A percentile compares a stretch with the other conserved stretches of the same genome.
Evolutionary conservation across 306 rosid species (phyloP).

Genomic region (Luffa aegyptiaca): DNA sequence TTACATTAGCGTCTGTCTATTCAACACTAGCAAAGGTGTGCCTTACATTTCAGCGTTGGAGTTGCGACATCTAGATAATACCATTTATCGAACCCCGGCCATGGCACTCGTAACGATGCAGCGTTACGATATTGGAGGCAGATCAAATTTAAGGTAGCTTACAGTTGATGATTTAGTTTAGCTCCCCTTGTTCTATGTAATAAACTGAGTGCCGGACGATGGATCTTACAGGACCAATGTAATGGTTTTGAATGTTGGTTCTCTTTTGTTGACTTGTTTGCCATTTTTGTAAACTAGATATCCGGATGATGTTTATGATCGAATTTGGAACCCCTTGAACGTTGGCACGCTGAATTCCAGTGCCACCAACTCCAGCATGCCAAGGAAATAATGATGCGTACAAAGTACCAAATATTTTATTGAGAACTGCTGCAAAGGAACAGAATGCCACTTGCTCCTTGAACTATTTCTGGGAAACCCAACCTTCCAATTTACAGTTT

Average conservation of each 20-base stretch:
- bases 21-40: constrained; percentile 21
- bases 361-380: constrained; percentile 9
- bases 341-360: not conserved
- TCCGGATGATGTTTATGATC: constrained; percentile 13
- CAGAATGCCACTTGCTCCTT: constrained; percentile 7
- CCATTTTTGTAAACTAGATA: not conserved
- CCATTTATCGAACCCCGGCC: not conserved
- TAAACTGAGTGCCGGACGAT: not conserved
- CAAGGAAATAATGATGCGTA: constrained; percentile 4
- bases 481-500: not conserved
- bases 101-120: not conserved
- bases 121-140: constrained; percentile 17
- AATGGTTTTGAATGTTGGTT: not conserved
- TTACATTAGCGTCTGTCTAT: constrained; percentile 28
- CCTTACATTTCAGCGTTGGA: constrained; percentile 43
- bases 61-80: constrained; percentile 17
- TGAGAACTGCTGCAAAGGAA: constrained; percentile 7
- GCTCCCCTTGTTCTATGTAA: not conserved
- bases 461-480: not conserved
- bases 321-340: constrained; percentile 14
- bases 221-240: not conserved
- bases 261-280: not conserved
- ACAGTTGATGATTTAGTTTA: not conserved
- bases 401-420: constrained; percentile 11
- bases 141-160: not conserved